A percentile compares a stretch with the other conserved stretches of the same genome.
Conservation (phyloP, 345 rosid species). For the Eucalyptus leucophloia region DNA sequence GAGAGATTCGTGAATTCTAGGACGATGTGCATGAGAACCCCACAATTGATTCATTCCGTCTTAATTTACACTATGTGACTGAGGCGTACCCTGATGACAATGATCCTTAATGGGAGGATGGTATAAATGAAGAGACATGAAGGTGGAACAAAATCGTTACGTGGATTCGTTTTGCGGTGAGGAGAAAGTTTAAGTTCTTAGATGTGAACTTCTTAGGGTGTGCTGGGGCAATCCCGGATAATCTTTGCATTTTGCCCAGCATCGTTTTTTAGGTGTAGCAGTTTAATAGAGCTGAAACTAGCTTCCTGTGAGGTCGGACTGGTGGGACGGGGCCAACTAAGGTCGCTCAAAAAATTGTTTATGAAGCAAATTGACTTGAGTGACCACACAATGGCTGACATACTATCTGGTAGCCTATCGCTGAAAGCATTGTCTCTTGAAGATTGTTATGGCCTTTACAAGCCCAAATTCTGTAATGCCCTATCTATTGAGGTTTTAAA, state of each 20-base stretch:
- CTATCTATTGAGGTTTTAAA: neutral
- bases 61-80: neutral
- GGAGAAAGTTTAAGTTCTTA: neutral
- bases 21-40: neutral
- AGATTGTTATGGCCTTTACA: neutral
- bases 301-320: neutral
- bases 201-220: neutral
- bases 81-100: neutral
- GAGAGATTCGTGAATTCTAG: neutral
- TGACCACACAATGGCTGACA: neutral
- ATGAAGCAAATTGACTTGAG: neutral
- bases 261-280: neutral
- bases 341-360: neutral
- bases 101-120: fast-evolving
- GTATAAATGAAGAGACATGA: neutral
- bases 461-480: neutral
- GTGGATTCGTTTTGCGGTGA: neutral
- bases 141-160: neutral
- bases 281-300: neutral
- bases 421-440: neutral
- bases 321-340: neutral
- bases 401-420: fast-evolving
- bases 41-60: neutral
- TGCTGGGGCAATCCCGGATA: fast-evolving
- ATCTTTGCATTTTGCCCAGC: neutral